Base-by-base conservation (phyloP, 768 basidiomycete species). In the Boletellus emodensis region DNA sequence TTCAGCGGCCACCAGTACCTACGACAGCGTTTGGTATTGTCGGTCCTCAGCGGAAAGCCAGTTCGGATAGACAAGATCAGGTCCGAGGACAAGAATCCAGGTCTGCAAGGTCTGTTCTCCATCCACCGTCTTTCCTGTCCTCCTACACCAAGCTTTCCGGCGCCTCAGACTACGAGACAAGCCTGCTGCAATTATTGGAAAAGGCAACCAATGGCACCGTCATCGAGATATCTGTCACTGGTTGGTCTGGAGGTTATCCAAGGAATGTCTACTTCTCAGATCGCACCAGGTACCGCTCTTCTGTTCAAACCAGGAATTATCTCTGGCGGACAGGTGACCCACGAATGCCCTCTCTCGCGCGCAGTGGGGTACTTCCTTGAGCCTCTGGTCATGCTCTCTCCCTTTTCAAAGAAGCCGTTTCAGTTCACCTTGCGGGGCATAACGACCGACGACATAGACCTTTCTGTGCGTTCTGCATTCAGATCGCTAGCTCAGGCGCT, bases 221-320 rank as follows among this genome's bases (percentile, higher is more conserved):
- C 26, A 88, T 98, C 53, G 96, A 98, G 67, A 98, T 99, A 45
- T 95, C 93, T 2, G 86, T 94, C 7, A 98, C 96, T 18, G 95
- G 94, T 87, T 48, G 80, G 15, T 57, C 10, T 7, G 35, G 9
- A 3, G 41, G n/a, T 30, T 46, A 11, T 30, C 14, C 17, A 38
- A 22, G 7, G 20, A 38, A 8, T 38, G 44, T 48, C 40, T 37
- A 8, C 43, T 33, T 49, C 36, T 51, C 45, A 43, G 36, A n/a
- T 38, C 43, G 30, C 11, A 15, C 22, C 11, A 94, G 93, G 94
- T 75, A 97, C 95, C 46, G 83, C 92, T 3, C 75, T 99, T 56
- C 76, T 97, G 15, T 73, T 99, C 43, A 94, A 92, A 65, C 96
- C 96, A 17, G 96, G 96, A 3, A 75, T 97, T 44, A 87, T 98